Conservation (phyloP, 2,329 filamentous ascomycete genomes). For the Aphanocladium album region DNA sequence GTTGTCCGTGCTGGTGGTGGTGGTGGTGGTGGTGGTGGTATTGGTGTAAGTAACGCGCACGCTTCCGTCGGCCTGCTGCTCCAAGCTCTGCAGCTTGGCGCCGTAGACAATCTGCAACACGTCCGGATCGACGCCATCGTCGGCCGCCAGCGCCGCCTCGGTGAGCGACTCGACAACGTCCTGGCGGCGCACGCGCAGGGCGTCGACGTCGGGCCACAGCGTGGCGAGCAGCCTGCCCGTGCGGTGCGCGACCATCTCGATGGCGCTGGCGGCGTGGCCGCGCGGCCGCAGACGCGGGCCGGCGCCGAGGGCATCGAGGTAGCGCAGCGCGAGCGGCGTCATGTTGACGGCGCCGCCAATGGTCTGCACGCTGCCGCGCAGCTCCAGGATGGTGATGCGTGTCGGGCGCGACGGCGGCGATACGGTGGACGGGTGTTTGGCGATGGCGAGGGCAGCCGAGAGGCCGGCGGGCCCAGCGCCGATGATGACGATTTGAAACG, state of each 20-base stretch:
- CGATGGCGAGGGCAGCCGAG: constrained; percentile 42
- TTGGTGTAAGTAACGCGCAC: background rate
- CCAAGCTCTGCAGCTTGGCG: constrained; percentile 15
- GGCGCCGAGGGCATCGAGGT: constrained; percentile 37
- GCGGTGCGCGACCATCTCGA: constrained; percentile 26
- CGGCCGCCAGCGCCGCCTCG: constrained; percentile 10
- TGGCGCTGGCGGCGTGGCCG: constrained; percentile 18
- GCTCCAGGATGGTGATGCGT: constrained; percentile 46
- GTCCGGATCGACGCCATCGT: constrained; percentile 9
- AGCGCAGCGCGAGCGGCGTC: constrained; percentile 40
- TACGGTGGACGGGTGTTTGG: constrained; percentile 31
- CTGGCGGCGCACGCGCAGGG: constrained; percentile 24
- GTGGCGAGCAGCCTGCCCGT: constrained; percentile 21
- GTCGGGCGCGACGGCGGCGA: constrained; percentile 14
- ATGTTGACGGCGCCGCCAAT: constrained; percentile 42
- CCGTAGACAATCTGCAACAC: constrained; percentile 19
- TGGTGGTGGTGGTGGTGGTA: too few species aligned
- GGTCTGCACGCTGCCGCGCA: constrained; percentile 38
- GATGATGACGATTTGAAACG: constrained; percentile 34
- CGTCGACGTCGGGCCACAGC: constrained; percentile 22
- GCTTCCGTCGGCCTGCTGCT: constrained; percentile 12
- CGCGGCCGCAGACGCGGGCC: constrained; percentile 19
- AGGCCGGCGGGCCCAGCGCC: constrained; percentile 49
- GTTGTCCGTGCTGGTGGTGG: too few species aligned
- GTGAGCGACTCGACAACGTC: constrained; percentile 23